Conservation (phyloP, 441 rosid species). For the Sinapis alba region DNA sequence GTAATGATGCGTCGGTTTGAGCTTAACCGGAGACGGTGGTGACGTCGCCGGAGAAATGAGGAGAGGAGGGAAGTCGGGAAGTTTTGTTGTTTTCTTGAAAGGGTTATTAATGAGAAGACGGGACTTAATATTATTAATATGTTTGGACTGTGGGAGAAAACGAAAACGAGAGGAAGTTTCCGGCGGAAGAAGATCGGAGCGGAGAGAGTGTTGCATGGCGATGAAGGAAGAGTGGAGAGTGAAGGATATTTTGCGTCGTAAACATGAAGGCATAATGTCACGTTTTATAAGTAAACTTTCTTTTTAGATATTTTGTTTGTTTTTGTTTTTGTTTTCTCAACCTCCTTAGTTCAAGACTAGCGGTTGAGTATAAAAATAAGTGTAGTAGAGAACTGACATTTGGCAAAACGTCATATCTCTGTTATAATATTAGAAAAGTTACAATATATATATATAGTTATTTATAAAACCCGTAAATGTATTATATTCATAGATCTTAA, state of each 20-base stretch:
- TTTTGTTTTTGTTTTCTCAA: neutral
- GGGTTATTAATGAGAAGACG: conserved; percentile 40
- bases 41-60: conserved; percentile 13
- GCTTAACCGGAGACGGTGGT: conserved; percentile 10
- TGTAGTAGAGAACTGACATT: neutral
- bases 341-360: neutral
- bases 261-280: neutral
- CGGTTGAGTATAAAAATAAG: neutral
- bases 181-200: conserved; percentile 13
- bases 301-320: neutral
- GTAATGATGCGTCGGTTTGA: neutral
- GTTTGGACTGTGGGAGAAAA: conserved; percentile 16
- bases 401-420: conserved; percentile 12
- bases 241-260: neutral
- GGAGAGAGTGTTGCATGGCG: conserved; percentile 38
- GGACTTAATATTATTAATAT: conserved; percentile 9
- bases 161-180: conserved; percentile 8
- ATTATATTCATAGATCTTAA: neutral
- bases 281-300: conserved; percentile 22
- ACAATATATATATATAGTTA: neutral
- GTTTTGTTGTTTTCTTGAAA: conserved; percentile 25
- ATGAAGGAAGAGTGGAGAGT: neutral
- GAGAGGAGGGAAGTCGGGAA: conserved; percentile 14
- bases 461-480: neutral
- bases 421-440: neutral